Percentiles rank a stretch among this genome's conserved stretches.
Evolutionary conservation across 371 early-diverging fungal genomes (phyloP).

Genomic region (Nosema muscidifuracis): DNA sequence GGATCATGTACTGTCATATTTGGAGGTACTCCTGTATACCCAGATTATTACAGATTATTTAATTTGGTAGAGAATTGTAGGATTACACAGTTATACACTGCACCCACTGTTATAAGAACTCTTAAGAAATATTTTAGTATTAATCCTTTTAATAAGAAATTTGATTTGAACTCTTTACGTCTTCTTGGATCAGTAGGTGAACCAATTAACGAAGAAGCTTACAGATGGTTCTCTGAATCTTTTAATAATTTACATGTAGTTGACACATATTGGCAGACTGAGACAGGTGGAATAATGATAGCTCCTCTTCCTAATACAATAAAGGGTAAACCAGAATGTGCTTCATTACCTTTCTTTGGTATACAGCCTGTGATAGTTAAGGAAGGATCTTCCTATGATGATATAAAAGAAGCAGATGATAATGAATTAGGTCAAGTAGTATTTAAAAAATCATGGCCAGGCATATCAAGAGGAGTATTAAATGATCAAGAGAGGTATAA

Average conservation of each 20-base stretch:
- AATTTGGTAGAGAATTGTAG: slow-evolving; percentile 70
- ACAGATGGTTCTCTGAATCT: slow-evolving; percentile 81
- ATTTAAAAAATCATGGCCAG: slow-evolving; percentile 81
- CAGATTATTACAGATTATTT: slow-evolving; percentile 75
- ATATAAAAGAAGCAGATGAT: slow-evolving; percentile 2
- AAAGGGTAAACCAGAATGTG: slow-evolving; percentile 81
- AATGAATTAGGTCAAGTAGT: slow-evolving; percentile 77
- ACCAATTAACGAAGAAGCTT: slow-evolving; percentile 88
- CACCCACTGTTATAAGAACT: slow-evolving; percentile 90
- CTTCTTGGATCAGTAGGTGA: slow-evolving; percentile 91
- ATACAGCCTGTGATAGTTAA: slow-evolving; percentile 73
- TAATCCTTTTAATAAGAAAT: slow-evolving; percentile 45
- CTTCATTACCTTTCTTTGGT: slow-evolving; percentile 89
- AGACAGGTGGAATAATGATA: slow-evolving; percentile 83
- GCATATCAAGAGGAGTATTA: slow-evolving; percentile 81
- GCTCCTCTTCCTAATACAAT: slow-evolving; percentile 78
- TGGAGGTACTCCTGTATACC: slow-evolving; percentile 76
- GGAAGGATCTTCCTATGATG: slow-evolving; percentile 64
- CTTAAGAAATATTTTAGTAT: slow-evolving; percentile 72
- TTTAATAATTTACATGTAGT: slow-evolving; percentile 79
- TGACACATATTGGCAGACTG: slow-evolving; percentile 91
- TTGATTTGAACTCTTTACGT: slow-evolving; percentile 65
- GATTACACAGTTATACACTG: slow-evolving; percentile 90
- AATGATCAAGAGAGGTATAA: slow-evolving; percentile 77
- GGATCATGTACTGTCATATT: slow-evolving; percentile 77